Base-by-base conservation (phyloP, 495 filamentous ascomycete genomes). In the Hypoxylon subgilvum region DNA sequence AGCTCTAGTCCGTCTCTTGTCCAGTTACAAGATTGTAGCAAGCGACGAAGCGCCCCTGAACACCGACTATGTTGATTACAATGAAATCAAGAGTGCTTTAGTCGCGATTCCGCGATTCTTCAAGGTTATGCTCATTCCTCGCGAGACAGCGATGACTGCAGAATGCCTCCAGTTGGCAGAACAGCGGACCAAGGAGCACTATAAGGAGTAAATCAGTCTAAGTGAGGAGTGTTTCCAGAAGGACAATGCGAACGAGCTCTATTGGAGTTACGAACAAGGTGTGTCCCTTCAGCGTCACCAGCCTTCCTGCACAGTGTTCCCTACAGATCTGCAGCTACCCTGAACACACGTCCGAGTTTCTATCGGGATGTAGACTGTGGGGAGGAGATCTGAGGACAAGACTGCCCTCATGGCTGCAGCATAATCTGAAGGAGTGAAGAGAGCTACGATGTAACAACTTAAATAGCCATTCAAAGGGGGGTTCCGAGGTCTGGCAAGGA, bases 1-100 rank as follows among this genome's bases (percentile, higher is more conserved):
- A 0, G 79, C 79, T 7, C 62, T 84, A 0, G 50, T 84, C 0
- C 75, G 82, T 12, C 52, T 84, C 1, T 46, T 84, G 6, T 72
- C 71, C 4, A 69, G 68, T 8, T 84, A 81, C 61, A 74, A 74
- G 43, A 79, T 84, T 48, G 75, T 79, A 6, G 80, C 80, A 0
- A 79, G 75, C 40, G 71, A 80, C 45, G 53, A 54, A 0, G 56
- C 71, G 5, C 79, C 81, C 1, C 81, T 80, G 1, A 83, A 81
- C 46, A 82, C 79, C 1, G 80, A 84, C 56, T 83, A 83, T 55
- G 74, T 82, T 10, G 82, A 84, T 17, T 84, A 83, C 41, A 84
- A 84, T 49, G 71, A 74, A 50, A 76, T 82, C 52, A 83, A 83
- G 63, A 77, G 73, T 0, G 80, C 82, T 0, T 50, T 83, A 16